A percentile compares a stretch with the other conserved stretches of the same genome.
These are phyloP conservation scores for Eucalyptus viminalis DNA, from an alignment of 345 rosid genomes.

Conservation along the genomic window DNA sequence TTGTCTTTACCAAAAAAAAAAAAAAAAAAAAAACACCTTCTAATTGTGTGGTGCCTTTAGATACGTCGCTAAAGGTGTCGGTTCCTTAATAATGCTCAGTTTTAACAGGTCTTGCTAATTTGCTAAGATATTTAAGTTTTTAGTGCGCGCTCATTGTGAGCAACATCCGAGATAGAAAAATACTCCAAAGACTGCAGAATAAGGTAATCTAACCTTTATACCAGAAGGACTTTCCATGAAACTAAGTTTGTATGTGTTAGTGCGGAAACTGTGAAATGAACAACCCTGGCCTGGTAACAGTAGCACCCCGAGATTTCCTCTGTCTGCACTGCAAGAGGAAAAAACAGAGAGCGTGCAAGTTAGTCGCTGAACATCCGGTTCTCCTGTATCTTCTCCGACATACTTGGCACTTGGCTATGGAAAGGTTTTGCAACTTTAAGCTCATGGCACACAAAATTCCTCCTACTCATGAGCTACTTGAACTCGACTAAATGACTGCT, in stretches of 20 bases:
- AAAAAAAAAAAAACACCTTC: neutral
- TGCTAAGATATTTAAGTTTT: neutral
- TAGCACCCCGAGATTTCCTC: constrained; percentile 79
- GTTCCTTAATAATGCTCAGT: neutral
- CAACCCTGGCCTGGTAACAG: constrained; percentile 95
- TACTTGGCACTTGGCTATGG: neutral
- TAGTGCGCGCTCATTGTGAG: neutral
- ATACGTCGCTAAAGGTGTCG: accelerated
- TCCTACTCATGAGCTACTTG: neutral
- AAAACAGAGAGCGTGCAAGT: neutral
- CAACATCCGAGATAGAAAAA: neutral
- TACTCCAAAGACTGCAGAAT: neutral
- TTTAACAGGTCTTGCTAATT: neutral
- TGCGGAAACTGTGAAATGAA: constrained; percentile 84
- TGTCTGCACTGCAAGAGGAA: constrained; percentile 35
- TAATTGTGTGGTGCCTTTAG: neutral
- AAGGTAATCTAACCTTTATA: constrained; percentile 41
- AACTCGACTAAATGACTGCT: neutral
- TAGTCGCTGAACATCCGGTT: neutral
- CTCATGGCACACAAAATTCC: neutral
- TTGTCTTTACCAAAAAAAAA: too few relatives aligned
- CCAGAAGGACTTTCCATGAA: constrained; percentile 98
- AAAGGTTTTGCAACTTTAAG: neutral
- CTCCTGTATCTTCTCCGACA: neutral
- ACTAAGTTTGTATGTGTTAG: constrained; percentile 89